Base-by-base conservation (phyloP, 768 basidiomycete genomes). In the Xerocomus spinulosus region DNA sequence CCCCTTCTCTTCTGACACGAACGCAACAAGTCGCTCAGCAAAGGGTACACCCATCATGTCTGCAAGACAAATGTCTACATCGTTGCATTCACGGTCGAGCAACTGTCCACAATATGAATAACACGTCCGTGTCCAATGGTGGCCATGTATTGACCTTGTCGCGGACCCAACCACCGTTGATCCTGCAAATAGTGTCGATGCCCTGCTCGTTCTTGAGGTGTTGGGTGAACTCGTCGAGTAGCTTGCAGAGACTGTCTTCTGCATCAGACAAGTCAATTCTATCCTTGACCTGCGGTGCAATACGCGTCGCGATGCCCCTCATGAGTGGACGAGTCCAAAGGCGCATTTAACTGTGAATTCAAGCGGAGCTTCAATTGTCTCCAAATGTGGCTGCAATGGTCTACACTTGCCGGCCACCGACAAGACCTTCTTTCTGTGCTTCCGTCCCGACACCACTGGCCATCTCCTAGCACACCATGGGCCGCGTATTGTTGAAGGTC, bases 121-220 rank as follows among this genome's bases (percentile, higher is more conserved):
- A 56, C 43, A 21, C 50, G 33, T 15, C 24, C 43, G 24, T 21
- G 33, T 33, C 35, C 48, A 8, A 42, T 30, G 34, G 25, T 42
- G 50, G 55, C 15, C 59, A 30, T 17, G 4, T 23, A 64, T 70
- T 56, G 51, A 93, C 95, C 84, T 99, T 99, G 68, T 99, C 96
- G 60, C 96, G 76, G 37, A 98, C 96, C 96, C 96, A 99, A 17
- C 96, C 96, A 15, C 96, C 96, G 10, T 93, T 96, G 39, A 99
- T 89, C 55, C 96, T 78, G 63, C 95, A 95, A 1, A 80, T 76
- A 0, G 81, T 83, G 5, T 68, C 66, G 18, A 81, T 72, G 9
- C 74, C 75, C 42, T 80, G 73, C 28, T 77, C 72, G 47, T 71
- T 64, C 48, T 73, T 75, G 55, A 85, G 69, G 54, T 78, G 69